phyloP scores from a whole-genome alignment of 345 rosid species.

The Diplotaxis tenuifolia region DNA sequence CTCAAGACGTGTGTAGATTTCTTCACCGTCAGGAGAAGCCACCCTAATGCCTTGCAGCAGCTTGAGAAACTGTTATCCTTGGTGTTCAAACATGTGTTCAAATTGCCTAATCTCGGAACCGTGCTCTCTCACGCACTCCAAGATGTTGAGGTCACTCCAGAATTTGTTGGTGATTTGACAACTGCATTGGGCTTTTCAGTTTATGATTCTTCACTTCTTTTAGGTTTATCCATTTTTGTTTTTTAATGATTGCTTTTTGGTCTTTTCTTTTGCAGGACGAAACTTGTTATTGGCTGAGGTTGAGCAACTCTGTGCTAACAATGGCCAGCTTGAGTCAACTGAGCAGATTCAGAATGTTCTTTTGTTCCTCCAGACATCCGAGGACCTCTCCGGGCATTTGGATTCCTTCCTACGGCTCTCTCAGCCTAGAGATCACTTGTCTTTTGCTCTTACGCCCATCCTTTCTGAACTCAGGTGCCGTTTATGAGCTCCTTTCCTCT shows the following conservation, averaged over 20 bases:
- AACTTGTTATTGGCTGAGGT: constrained; percentile 65
- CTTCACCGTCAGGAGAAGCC: constrained; percentile 47
- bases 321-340: constrained; percentile 46
- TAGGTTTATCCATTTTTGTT: not conserved
- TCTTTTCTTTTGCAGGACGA: constrained; percentile 50
- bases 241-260: not conserved
- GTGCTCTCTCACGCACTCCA: constrained; percentile 59
- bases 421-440: constrained; percentile 49
- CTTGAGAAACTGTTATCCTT: constrained; percentile 49
- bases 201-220: constrained; percentile 11
- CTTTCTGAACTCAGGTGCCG: constrained; percentile 69
- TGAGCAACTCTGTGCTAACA: constrained; percentile 55
- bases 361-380: constrained; percentile 72
- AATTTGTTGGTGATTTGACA: constrained; percentile 49
- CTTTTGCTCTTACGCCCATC: constrained; percentile 58
- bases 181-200: constrained; percentile 48
- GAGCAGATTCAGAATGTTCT: constrained; percentile 74
- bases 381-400: constrained; percentile 65
- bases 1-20: constrained; percentile 63
- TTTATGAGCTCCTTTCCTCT: not conserved
- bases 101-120: constrained; percentile 57
- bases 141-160: constrained; percentile 45
- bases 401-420: constrained; percentile 66
- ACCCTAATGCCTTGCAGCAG: constrained; percentile 40
- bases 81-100: constrained; percentile 53